phyloP scores from a whole-genome alignment of 2,329 filamentous ascomycete genomes.

The Ophiosphaerella korrae region DNA sequence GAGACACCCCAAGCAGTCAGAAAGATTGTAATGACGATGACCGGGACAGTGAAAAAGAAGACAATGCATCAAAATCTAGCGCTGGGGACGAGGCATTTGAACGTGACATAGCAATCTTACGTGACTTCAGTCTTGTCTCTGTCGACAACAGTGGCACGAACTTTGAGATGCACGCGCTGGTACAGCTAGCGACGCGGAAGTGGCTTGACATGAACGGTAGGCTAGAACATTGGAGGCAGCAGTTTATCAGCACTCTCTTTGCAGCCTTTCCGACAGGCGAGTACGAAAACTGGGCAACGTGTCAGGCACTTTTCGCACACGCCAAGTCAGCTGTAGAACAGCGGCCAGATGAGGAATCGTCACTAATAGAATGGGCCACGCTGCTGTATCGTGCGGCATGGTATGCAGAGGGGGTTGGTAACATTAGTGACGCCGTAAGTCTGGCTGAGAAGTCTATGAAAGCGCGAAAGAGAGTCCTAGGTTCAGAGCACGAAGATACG shows the following conservation, averaged over 20 bases:
- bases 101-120: slow-evolving; percentile 42
- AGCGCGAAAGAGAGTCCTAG: background rate
- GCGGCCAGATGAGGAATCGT: no score
- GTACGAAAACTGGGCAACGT: slow-evolving; percentile 7
- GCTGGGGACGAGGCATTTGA: slow-evolving; percentile 20
- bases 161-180: slow-evolving; percentile 53
- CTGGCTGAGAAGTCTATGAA: no score
- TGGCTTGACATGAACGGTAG: slow-evolving; percentile 19
- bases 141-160: slow-evolving; percentile 17
- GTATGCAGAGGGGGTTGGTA: slow-evolving; percentile 6
- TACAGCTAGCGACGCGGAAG: slow-evolving; percentile 41
- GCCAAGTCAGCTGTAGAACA: slow-evolving; percentile 9
- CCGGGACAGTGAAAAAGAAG: no score
- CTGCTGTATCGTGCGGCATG: slow-evolving; percentile 8
- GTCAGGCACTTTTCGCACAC: slow-evolving; percentile 8
- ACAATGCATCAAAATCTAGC: no score
- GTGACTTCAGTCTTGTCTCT: slow-evolving; percentile 47
- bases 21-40: background rate
- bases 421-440: background rate
- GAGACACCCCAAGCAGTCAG: no score
- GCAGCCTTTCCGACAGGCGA: slow-evolving; percentile 8
- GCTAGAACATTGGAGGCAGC: slow-evolving; percentile 32
- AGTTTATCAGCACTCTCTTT: slow-evolving; percentile 7
- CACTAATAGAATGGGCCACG: slow-evolving; percentile 5
- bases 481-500: no score